Evolutionary conservation across 148 eudicot genomes (phyloP).

Genomic region (Rheum nobile): DNA sequence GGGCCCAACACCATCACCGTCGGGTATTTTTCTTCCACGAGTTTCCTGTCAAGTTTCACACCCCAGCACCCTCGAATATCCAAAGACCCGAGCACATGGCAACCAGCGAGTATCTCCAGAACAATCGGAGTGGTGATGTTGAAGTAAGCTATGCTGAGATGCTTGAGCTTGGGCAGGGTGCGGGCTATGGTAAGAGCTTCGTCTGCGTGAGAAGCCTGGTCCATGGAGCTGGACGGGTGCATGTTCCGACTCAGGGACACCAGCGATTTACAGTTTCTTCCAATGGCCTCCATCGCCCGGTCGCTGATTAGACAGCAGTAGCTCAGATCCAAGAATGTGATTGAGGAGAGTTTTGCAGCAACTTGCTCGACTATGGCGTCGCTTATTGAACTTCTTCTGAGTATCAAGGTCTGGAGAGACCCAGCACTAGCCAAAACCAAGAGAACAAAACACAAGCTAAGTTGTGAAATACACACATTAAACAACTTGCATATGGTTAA

Average conservation of each 20-base stretch:
- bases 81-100: slow-evolving; percentile 41
- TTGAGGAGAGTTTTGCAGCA: slow-evolving; percentile 31
- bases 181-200: slow-evolving; percentile 57
- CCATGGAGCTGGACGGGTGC: slow-evolving; percentile 40
- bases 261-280: slow-evolving; percentile 47
- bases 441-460: slow-evolving; percentile 5
- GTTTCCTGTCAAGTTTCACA: slow-evolving; percentile 45
- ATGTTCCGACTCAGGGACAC: slow-evolving; percentile 49
- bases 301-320: slow-evolving; percentile 41
- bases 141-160: slow-evolving; percentile 54
- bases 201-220: slow-evolving; percentile 35
- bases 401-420: slow-evolving; percentile 36
- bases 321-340: slow-evolving; percentile 51
- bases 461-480: slow-evolving; percentile 2
- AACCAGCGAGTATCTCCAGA: slow-evolving; percentile 41
- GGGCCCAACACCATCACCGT: slow-evolving; percentile 50
- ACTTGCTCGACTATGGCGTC: slow-evolving; percentile 48
- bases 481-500: not conserved
- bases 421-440: slow-evolving; percentile 37
- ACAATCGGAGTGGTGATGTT: slow-evolving; percentile 29
- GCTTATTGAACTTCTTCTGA: slow-evolving; percentile 46
- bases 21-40: slow-evolving; percentile 35
- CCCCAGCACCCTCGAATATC: slow-evolving; percentile 76
- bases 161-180: slow-evolving; percentile 61
- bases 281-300: slow-evolving; percentile 45